phyloP scores from a whole-genome alignment of 805 yeast genomes.

The Lachancea sp. region DNA sequence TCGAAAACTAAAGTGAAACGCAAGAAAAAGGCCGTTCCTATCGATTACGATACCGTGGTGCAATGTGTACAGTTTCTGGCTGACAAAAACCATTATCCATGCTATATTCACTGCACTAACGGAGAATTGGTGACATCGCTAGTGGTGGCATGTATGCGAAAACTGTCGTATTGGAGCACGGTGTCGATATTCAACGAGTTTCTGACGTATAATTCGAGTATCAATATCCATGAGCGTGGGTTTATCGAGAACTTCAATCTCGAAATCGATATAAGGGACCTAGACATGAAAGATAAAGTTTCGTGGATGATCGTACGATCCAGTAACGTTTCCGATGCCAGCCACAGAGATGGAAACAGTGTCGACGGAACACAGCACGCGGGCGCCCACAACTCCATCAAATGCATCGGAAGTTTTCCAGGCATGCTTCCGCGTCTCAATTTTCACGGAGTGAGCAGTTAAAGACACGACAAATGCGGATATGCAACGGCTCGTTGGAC shows the following conservation, averaged over 20 bases:
- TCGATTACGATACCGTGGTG: conserved; percentile 57
- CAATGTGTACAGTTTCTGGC: conserved; percentile 57
- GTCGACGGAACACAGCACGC: background rate
- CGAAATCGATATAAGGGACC: conserved; percentile 47
- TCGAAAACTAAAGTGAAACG: conserved; percentile 48
- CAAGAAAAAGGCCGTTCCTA: conserved; percentile 77
- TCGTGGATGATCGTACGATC: conserved; percentile 31
- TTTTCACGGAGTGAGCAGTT: conserved; percentile 17
- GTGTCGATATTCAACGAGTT: conserved; percentile 85
- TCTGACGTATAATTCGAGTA: conserved; percentile 64
- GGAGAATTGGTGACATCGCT: conserved; percentile 86
- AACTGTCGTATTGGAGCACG: conserved; percentile 79
- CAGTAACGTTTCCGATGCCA: conserved; percentile 9
- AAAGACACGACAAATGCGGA: background rate
- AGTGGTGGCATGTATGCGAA: conserved; percentile 79
- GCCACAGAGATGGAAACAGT: background rate
- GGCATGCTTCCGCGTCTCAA: conserved; percentile 22
- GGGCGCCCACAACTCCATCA: conserved; percentile 4
- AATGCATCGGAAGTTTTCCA: conserved; percentile 17
- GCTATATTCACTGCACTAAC: conserved; percentile 79
- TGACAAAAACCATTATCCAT: conserved; percentile 55
- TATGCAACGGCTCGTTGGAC: too few species aligned
- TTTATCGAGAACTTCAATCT: conserved; percentile 79
- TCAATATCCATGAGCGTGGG: conserved; percentile 73
- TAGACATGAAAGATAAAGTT: conserved; percentile 25